Base-by-base conservation (phyloP, 768 basidiomycete species). In the Serendipita sp. region DNA sequence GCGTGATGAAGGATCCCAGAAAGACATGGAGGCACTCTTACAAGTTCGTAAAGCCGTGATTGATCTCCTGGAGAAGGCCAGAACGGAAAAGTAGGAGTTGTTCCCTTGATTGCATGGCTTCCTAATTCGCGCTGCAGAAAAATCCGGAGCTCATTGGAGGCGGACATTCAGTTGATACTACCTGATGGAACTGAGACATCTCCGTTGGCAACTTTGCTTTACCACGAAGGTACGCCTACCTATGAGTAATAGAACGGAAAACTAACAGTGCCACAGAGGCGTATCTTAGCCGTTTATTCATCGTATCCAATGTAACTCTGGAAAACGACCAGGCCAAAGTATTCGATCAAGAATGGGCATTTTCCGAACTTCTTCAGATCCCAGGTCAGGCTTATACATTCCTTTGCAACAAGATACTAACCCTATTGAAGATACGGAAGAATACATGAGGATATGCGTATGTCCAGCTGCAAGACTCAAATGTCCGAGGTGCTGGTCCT, bases 401-500 rank as follows among this genome's bases (percentile, higher is more conserved):
- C 41, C n/a, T n/a, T 44, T 65, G 11, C 68, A 5, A 64, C n/a
- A 2, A 63, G 46, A 45, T 64, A 75, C 28, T 71, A 73, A 44
- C 73, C 15, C 45, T 10, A 16, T 3, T 34, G 35, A 64, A 70
- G 73, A 64, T 54, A 64, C 65, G n/a, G 68, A 69, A 2, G 68
- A 70, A 23, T 63, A 66, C 11, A 65, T 85, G 2, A 75, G 73
- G 0, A 74, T 91, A 63, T 78, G 80, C 13, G 76, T 89, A n/a
- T 77, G 78, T 16, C 86, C 89, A 15, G 82, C 90, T 10, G 75
- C 73, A 3, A 66, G 74, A 63, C 70, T 76, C 23, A 94, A 95
- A 72, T 98, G 95, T 72, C 89, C 92, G 28, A 81, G 94, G 15
- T 98, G 95, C 73, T 96, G 94, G 92, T 86, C 83, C 3, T 86